phyloP scores from a whole-genome alignment of 129 eudicot genomes.

The Apium graveolens region DNA sequence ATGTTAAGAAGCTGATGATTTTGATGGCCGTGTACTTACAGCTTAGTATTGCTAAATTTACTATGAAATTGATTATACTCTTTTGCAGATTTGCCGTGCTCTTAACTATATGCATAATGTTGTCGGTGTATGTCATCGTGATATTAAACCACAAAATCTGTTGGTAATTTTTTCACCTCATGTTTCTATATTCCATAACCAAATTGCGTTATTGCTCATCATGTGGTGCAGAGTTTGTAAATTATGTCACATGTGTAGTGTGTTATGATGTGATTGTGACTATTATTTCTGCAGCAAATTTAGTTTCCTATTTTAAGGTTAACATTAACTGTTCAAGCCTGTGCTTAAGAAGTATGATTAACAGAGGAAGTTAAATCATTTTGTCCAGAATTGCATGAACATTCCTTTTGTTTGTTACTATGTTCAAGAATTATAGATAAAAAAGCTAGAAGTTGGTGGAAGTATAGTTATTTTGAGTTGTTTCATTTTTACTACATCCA shows the following conservation, averaged over 20 bases:
- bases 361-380: neutral
- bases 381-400: neutral
- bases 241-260: neutral
- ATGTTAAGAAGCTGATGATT: neutral
- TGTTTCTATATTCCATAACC: neutral
- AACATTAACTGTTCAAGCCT: neutral
- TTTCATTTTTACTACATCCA: neutral
- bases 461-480: neutral
- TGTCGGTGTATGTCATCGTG: conserved; percentile 96
- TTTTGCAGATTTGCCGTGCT: conserved; percentile 73
- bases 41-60: neutral
- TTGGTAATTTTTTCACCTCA: conserved; percentile 37
- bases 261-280: neutral
- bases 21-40: neutral
- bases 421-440: neutral
- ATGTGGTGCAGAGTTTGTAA: neutral
- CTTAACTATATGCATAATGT: conserved; percentile 86
- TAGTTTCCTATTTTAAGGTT: neutral
- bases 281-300: neutral
- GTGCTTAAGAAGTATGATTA: neutral
- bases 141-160: conserved; percentile 89
- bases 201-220: neutral
- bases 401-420: neutral
- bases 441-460: neutral
- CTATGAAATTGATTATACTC: conserved; percentile 4